A percentile compares a stretch with the other conserved stretches of the same genome.
Evolutionary conservation across 257 asterid species (phyloP).

Genomic region (Paraleonurus japonicus): DNA sequence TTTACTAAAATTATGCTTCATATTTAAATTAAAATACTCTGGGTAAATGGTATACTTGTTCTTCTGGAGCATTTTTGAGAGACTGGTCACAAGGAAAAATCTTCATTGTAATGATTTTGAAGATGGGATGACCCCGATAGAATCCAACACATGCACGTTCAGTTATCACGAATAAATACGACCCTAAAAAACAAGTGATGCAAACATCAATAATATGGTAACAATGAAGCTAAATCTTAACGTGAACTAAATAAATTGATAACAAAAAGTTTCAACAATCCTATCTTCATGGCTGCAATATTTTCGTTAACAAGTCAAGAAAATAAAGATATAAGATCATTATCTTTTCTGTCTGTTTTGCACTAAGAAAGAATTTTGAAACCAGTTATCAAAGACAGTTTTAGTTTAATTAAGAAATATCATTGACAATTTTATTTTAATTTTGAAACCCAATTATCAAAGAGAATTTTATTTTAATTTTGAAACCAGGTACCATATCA

Average conservation of each 20-base stretch:
- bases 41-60: constrained; percentile 49
- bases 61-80: constrained; percentile 63
- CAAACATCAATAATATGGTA: neutral
- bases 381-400: no score
- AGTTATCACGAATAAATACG: constrained; percentile 69
- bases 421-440: no score
- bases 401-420: no score
- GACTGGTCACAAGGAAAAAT: constrained; percentile 79
- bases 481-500: no score
- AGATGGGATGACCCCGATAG: constrained; percentile 73
- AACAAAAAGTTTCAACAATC: neutral
- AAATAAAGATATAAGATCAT: no score
- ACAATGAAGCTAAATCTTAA: constrained; percentile 7
- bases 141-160: constrained; percentile 84
- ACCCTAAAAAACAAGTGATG: constrained; percentile 47
- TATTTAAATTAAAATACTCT: constrained; percentile 15
- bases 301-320: neutral
- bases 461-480: no score
- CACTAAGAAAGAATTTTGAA: no score
- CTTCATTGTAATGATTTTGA: constrained; percentile 72
- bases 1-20: constrained; percentile 7
- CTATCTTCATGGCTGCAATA: no score
- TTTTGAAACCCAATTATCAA: no score
- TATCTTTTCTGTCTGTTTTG: no score
- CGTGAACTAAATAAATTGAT: neutral